Evolutionary conservation across 2,329 filamentous ascomycete species (phyloP).

Genomic region (Pestalotiopsis fici): DNA sequence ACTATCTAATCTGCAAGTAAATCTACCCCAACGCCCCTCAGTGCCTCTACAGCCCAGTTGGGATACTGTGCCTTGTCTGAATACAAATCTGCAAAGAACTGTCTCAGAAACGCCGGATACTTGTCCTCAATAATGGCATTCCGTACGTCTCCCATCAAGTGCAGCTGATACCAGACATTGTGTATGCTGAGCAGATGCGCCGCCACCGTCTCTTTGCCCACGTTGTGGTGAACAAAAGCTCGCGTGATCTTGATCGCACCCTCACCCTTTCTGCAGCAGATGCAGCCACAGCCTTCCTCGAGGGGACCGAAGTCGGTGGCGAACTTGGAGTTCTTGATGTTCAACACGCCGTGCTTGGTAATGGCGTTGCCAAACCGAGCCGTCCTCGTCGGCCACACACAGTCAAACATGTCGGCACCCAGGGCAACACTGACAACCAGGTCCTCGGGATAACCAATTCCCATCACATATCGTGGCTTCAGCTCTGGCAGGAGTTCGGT

Average conservation of each 20-base stretch:
- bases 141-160: conserved; percentile 75
- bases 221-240: conserved; percentile 89
- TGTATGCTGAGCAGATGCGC: conserved; percentile 86
- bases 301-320: conserved; percentile 81
- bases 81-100: conserved; percentile 79
- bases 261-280: conserved; percentile 68
- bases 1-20: conserved; percentile 42
- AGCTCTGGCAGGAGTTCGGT: conserved; percentile 81
- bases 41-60: conserved; percentile 79
- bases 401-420: conserved; percentile 99
- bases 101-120: conserved; percentile 75
- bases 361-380: conserved; percentile 95
- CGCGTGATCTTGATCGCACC: conserved; percentile 81
- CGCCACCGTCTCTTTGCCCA: conserved; percentile 91
- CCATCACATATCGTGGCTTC: conserved; percentile 99
- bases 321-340: conserved; percentile 76
- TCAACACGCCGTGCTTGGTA: conserved; percentile 78
- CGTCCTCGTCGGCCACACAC: conserved; percentile 96
- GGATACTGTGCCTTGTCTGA: conserved; percentile 69
- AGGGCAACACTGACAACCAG: conserved; percentile 86
- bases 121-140: conserved; percentile 78
- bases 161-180: conserved; percentile 90
- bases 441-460: conserved; percentile 96
- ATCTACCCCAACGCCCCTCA: conserved; percentile 80
- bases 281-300: conserved; percentile 80